These are phyloP conservation scores for Neurospora pannonica DNA, from an alignment of 495 filamentous ascomycete species.

Conservation along the genomic window DNA sequence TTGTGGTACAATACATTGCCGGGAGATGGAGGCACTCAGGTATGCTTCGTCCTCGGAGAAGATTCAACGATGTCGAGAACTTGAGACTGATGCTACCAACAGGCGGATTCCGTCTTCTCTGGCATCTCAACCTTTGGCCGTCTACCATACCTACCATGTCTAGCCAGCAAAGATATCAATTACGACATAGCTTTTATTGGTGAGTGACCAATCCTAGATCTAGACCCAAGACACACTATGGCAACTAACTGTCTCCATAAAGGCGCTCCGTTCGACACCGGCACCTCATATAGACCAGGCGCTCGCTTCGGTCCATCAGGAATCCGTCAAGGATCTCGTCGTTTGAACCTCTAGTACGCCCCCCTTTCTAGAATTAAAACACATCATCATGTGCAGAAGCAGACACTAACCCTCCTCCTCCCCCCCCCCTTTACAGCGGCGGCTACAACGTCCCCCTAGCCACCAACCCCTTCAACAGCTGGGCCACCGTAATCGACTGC, in stretches of 20 bases:
- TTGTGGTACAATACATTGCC: constrained; percentile 48
- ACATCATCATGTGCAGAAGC: background rate
- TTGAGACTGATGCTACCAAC: constrained; percentile 5
- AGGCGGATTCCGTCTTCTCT: constrained; percentile 57
- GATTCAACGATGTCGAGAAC: too few species aligned
- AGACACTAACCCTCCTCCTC: background rate
- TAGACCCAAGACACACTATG: constrained; percentile 43
- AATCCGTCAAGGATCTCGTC: constrained; percentile 71
- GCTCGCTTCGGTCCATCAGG: constrained; percentile 79
- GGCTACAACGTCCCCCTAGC: constrained; percentile 71
- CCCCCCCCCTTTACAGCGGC: constrained; percentile 31
- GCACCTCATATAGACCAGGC: constrained; percentile 40
- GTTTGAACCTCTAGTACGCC: constrained; percentile 53
- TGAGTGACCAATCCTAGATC: constrained; percentile 52
- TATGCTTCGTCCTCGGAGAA: constrained; percentile 9
- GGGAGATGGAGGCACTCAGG: constrained; percentile 50
- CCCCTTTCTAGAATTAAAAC: background rate
- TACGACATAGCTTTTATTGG: constrained; percentile 83
- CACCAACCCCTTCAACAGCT: constrained; percentile 71
- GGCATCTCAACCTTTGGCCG: constrained; percentile 82
- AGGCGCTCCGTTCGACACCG: constrained; percentile 34
- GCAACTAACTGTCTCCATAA: constrained; percentile 8
- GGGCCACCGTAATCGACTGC: constrained; percentile 72
- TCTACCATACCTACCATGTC: constrained; percentile 63
- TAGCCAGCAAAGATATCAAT: constrained; percentile 51